Base-by-base conservation (phyloP, 768 basidiomycete species). In the Lactifluus pinguis region DNA sequence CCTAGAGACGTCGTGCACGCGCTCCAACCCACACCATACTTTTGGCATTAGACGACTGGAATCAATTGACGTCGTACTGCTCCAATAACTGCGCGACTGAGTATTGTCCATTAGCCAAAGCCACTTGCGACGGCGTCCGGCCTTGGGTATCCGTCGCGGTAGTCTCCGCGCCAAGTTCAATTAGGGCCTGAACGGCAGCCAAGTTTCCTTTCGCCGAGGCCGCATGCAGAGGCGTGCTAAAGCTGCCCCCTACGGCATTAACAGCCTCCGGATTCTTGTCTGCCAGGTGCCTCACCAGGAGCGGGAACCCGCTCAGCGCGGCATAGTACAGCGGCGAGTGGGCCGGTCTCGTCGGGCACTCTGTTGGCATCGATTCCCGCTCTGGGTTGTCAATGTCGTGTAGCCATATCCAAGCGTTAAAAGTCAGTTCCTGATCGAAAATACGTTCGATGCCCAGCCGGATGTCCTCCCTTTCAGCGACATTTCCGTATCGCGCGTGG, bases 401-500 rank as follows among this genome's bases (percentile, higher is more conserved):
- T 7, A 62, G 21, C 57, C 56, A 62, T 10, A 57, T 42, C 61
- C 61, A 62, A 30, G 56, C 47, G 1, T 39, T 36, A n/a, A 62
- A 62, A 1, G 49, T 57, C 4, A 7, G 4, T 11, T 57, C 56
- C 15, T 52, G 61, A 3, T 48, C 41, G 32, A 57, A 62, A 30
- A 62, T 19, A n/a, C 51, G 61, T 32, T 60, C n/a, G n/a, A 60
- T 54, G n/a, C 60, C 55, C 29, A 61, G 44, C 1, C 55, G 44
- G 51, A 58, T 39, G 25, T 62, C 61, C 14, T 57, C 53, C 17
- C 42, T 58, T 32, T 45, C 45, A 7, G 45, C 44, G 6, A 44
- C 47, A 11, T 30, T 42, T 8, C 47, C 56, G 21, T 25, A 42
- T 2, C 39, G 56, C 7, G 57, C 52, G 34, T 62, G 61, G 8